Evolutionary conservation across 768 basidiomycete genomes (phyloP).

Genomic region (Floccularia luteovirens): DNA sequence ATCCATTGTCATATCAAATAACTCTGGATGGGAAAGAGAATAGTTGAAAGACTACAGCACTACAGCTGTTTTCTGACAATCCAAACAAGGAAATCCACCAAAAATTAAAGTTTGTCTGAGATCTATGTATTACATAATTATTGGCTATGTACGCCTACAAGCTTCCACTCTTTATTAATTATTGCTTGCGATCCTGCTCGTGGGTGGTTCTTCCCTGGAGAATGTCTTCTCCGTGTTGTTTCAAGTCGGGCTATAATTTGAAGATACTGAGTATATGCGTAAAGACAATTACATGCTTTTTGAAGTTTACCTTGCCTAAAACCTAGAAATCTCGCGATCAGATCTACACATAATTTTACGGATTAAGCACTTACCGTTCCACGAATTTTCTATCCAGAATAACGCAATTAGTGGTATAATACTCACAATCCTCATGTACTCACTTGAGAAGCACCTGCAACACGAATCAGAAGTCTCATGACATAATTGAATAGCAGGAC

Average conservation of each 20-base stretch:
- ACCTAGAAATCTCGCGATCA: constrained; percentile 19
- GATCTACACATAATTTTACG: background rate
- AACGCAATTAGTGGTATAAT: background rate
- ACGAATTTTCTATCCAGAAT: constrained; percentile 25
- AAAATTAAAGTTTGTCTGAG: no score
- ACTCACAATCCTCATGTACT: constrained; percentile 1
- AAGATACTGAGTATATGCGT: background rate
- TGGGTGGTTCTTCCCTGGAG: constrained; percentile 39
- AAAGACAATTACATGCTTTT: background rate
- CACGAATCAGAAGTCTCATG: background rate
- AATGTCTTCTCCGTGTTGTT: constrained; percentile 47
- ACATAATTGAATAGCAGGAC: constrained; percentile 5
- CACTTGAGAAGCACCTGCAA: constrained; percentile 5
- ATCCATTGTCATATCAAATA: no score
- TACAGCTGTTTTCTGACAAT: no score
- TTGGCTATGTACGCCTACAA: no score
- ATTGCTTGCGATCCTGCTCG: constrained; percentile 16
- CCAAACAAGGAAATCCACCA: no score
- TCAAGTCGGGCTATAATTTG: constrained; percentile 25
- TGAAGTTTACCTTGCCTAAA: constrained; percentile 18
- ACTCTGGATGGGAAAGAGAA: no score
- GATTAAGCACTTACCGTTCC: constrained; percentile 27
- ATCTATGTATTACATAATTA: no score
- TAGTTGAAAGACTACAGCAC: no score
- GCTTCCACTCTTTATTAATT: no score